Base-by-base conservation (phyloP, 2,329 filamentous ascomycete species). In the Beauveria scarabaeidicola region DNA sequence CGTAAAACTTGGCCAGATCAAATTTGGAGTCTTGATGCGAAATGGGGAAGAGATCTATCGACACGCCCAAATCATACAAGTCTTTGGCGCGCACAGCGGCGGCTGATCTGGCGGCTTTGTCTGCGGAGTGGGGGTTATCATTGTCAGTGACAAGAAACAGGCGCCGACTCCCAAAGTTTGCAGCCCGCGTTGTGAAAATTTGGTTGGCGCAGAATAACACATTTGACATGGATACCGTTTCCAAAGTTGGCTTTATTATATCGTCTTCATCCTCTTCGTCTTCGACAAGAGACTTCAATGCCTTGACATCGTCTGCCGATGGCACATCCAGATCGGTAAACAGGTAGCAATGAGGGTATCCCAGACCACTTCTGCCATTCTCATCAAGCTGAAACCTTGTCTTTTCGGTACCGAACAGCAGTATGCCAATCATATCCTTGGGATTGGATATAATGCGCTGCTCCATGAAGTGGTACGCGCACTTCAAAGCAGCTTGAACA, bases 381-480 rank as follows among this genome's bases (percentile, higher is more conserved):
- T 84, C 81, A 48, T 87, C 85, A 17, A 86, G 84, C 50, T 87
- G 84, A 64, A 91, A 92, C 66, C 87, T 91, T 43, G 91, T 90
- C 73, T 90, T 83, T 68, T 95, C 80, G 0, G 94, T 99, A 9
- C 92, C 92, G 70, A 95, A 99, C 0, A 99, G 79, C 41, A 99
- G 73, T 27, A 99, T 88, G 2, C 93, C 92, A 83, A 99, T 97
- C 90, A 97, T 95, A 63, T 99, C 94, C 69, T 88, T 92, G 1
- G 94, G 94, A 63, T 92, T 93, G 3, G 93, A 93, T 67, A 99
- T 97, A 73, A 99, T 97, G 66, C 94, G 90, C 75, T 97, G 93
- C 75, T 97, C 91, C 90, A 99, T 97, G 57, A 99, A 79, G 69
- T 91, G 85, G 69, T 96, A 96, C 61, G 93, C 94, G 67, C 91